Evolutionary conservation across 2,329 filamentous ascomycete species (phyloP), one percentile per base, ranked within the genome.

Genomic region (Colletotrichum phormii): DNA sequence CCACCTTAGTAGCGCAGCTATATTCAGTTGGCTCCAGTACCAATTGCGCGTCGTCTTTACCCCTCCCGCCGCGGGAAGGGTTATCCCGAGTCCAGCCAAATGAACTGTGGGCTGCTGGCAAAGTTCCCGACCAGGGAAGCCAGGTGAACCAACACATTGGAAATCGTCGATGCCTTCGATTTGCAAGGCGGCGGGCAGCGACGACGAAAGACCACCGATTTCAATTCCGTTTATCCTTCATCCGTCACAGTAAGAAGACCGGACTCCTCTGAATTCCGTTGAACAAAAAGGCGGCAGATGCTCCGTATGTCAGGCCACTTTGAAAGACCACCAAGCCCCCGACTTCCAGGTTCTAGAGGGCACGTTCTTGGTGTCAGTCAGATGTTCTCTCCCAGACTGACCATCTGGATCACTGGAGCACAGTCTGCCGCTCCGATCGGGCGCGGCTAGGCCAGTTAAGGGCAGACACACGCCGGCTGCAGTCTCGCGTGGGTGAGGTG

Each of bases 361-460:
- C 31, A 33, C 18, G 49, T 37, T 24, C 22, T n/a, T 26, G 67
- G 24, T 42, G 62, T 69, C 55, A 62, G 57, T 63, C 58, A 72
- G 69, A 72, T 72, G 58, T 53, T 68, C 68, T 9, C 42, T 49
- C 18, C 18, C 8, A 22, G 18, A 49, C 68, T 22, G 58, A 35
- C 59, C 58, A 71, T 62, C 64, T 64, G 58, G 51, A 58, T 63
- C 58, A n/a, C 64, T 59, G 57, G 68, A 53, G 31, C 35, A 51
- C 18, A 53, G 24, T 66, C 35, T 42, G 26, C 31, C 53, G 18
- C 57, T 15, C 57, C 29, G 63, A 71, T 71, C 67, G 55, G 67
- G 57, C 46, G 35, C n/a, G n/a, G n/a, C 68, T 61, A 61, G 46
- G 24, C 63, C 26, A 55, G 58, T 42, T n/a, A 49, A 26, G 57